phyloP scores from a whole-genome alignment of 441 rosid genomes.

The Viola pubescens region DNA sequence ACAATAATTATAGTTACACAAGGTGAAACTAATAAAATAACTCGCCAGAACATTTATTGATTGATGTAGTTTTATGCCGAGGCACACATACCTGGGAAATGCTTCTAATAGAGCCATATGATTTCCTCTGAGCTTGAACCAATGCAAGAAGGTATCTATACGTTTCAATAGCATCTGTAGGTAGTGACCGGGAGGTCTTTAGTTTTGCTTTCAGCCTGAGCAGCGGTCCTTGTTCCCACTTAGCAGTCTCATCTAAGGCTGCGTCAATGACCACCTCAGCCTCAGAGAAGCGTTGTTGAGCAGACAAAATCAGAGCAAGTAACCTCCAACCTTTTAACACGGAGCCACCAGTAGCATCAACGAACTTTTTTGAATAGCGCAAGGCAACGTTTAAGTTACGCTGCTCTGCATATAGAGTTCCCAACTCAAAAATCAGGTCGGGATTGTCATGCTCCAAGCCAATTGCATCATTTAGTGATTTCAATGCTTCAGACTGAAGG shows the following conservation, averaged over 20 bases:
- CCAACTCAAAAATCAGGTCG: conserved; percentile 72
- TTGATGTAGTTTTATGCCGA: neutral
- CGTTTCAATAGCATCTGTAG: conserved; percentile 73
- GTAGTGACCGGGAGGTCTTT: conserved; percentile 55
- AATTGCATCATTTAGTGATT: conserved; percentile 60
- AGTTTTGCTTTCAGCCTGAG: conserved; percentile 81
- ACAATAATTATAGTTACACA: too few species aligned
- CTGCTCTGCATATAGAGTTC: conserved; percentile 81
- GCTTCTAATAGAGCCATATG: conserved; percentile 56
- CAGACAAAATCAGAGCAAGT: conserved; percentile 68
- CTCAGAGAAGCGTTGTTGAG: conserved; percentile 78
- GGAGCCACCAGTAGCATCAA: conserved; percentile 80
- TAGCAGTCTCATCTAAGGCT: conserved; percentile 85
- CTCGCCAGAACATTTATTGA: neutral
- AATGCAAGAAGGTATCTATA: conserved; percentile 81
- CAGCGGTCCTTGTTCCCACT: conserved; percentile 84
- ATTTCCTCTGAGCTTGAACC: conserved; percentile 86
- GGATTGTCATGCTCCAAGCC: conserved; percentile 59
- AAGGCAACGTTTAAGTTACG: conserved; percentile 64
- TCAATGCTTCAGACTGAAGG: conserved; percentile 73
- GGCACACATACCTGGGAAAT: conserved; percentile 42
- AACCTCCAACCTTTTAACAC: conserved; percentile 83
- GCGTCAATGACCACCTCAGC: conserved; percentile 86
- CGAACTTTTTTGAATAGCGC: conserved; percentile 52
- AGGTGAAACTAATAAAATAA: neutral